Evolutionary conservation across 768 basidiomycete species (phyloP).

Genomic region (Xerocomus spinulosus): DNA sequence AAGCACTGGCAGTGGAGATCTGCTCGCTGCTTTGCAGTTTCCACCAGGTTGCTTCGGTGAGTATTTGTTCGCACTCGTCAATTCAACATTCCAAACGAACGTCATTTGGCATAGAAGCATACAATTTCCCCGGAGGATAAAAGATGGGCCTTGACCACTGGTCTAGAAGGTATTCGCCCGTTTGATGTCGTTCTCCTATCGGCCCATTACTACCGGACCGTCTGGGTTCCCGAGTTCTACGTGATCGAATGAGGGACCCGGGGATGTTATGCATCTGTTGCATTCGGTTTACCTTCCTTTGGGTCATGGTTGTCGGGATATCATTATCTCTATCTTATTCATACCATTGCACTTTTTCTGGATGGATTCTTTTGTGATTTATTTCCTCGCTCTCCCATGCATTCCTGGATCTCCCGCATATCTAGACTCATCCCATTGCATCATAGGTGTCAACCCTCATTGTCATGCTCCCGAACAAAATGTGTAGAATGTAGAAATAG

Average conservation of each 20-base stretch:
- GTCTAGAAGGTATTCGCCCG: conserved; percentile 12
- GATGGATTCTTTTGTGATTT: too few species aligned
- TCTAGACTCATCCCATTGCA: too few species aligned
- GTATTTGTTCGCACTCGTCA: background rate
- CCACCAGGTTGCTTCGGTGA: conserved; percentile 4
- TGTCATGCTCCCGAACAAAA: too few species aligned
- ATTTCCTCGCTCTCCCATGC: too few species aligned
- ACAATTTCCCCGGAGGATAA: conserved; percentile 9
- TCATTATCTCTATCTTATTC: conserved; percentile 8
- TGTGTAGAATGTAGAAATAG: too few species aligned
- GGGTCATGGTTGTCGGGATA: background rate
- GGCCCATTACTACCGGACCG: conserved; percentile 25
- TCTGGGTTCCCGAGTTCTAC: conserved; percentile 29
- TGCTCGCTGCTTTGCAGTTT: conserved; percentile 10
- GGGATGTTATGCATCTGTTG: background rate
- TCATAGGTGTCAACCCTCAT: too few species aligned
- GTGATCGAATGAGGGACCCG: conserved; percentile 18
- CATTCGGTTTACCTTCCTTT: background rate
- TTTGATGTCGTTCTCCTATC: conserved; percentile 19
- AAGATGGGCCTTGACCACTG: conserved; percentile 18
- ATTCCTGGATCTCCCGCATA: too few species aligned
- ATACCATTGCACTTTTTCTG: background rate
- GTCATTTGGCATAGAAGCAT: conserved; percentile 1
- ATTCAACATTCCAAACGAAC: background rate
- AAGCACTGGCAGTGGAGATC: conserved; percentile 16